Evolutionary conservation across 345 rosid genomes (phyloP).

Genomic region (Toxicodendron radicans): DNA sequence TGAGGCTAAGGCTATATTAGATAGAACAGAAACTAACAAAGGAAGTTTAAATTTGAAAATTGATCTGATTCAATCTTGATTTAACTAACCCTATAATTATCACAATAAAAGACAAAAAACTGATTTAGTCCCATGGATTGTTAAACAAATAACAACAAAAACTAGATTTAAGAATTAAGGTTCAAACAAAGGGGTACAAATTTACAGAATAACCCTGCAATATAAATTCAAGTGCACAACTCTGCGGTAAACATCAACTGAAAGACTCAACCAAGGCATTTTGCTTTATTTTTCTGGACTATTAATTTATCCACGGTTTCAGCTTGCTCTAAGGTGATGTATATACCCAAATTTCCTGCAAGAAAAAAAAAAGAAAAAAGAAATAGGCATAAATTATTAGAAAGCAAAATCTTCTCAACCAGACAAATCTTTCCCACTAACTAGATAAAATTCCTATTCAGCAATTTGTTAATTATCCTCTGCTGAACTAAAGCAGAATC

Average conservation of each 20-base stretch:
- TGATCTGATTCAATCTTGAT: slow-evolving; percentile 4
- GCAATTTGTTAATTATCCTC: not conserved
- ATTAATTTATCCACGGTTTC: slow-evolving; percentile 14
- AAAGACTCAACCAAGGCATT: slow-evolving; percentile 67
- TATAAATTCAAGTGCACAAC: slow-evolving; percentile 64
- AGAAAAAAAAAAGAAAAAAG: not conserved
- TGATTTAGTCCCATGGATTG: slow-evolving; percentile 49
- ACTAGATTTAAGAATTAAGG: slow-evolving; percentile 8
- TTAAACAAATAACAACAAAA: slow-evolving; percentile 11
- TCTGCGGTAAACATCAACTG: slow-evolving; percentile 58
- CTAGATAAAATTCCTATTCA: not conserved
- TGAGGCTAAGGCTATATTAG: not conserved
- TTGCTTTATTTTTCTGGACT: slow-evolving; percentile 31
- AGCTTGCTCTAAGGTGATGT: slow-evolving; percentile 14
- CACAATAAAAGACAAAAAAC: slow-evolving; percentile 35
- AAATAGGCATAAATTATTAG: not conserved
- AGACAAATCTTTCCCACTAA: not conserved
- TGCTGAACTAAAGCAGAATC: not conserved
- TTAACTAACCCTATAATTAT: slow-evolving; percentile 54
- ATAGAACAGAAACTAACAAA: slow-evolving; percentile 6
- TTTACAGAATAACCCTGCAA: slow-evolving; percentile 87
- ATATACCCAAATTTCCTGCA: slow-evolving; percentile 20
- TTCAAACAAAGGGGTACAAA: slow-evolving; percentile 1
- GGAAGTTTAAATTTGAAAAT: slow-evolving; percentile 3
- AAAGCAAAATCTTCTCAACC: not conserved